phyloP scores from a whole-genome alignment of 225 moss, liverwort and hornwort genomes.

The Pleurozium schreberi region DNA sequence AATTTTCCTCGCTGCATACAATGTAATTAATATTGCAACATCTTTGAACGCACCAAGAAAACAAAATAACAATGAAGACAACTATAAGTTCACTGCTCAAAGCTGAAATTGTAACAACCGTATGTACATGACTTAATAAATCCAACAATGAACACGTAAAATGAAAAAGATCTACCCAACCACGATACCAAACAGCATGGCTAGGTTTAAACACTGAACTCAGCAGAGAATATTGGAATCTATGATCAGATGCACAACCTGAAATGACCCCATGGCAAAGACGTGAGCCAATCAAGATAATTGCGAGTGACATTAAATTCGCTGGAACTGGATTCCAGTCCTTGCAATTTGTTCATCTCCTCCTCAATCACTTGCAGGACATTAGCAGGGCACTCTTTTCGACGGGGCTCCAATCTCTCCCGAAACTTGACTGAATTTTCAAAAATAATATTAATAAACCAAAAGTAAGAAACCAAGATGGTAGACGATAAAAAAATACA shows the following conservation, averaged over 20 bases:
- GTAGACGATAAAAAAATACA: not conserved
- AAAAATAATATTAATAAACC: not conserved
- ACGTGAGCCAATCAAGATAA: conserved; percentile 90
- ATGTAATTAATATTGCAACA: not conserved
- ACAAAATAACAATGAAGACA: not conserved
- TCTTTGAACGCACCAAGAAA: not conserved
- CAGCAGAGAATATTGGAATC: not conserved
- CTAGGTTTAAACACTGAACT: not conserved
- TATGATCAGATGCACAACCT: conserved; percentile 5
- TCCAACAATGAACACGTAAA: not conserved
- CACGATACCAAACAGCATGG: not conserved
- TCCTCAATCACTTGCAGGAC: conserved; percentile 96
- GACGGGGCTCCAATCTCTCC: conserved; percentile 82
- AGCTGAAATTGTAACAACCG: not conserved
- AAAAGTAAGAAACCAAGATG: not conserved
- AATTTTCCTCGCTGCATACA: conserved; percentile 75
- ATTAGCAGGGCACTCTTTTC: conserved; percentile 57
- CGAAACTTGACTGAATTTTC: conserved; percentile 66
- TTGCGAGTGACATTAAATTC: conserved; percentile 98
- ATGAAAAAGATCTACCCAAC: not conserved
- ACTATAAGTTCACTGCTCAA: not conserved
- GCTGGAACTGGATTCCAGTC: conserved; percentile 90
- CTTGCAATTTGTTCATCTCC: conserved; percentile 93
- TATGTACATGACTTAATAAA: not conserved
- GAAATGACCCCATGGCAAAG: conserved; percentile 44